phyloP scores from a whole-genome alignment of 805 yeast species.

The Millerozyma acaciae region DNA sequence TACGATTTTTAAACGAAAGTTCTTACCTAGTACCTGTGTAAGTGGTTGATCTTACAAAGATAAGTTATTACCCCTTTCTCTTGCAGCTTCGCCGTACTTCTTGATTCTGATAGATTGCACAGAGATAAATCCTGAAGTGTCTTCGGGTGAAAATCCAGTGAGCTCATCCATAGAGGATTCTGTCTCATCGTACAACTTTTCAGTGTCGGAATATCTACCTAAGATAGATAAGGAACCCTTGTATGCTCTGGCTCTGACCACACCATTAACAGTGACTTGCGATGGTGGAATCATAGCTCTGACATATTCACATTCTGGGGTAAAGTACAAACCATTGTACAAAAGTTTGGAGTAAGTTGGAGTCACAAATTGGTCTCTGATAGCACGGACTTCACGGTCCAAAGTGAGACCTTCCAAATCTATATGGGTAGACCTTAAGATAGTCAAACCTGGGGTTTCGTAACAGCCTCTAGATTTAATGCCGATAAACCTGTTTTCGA shows the following conservation, averaged over 20 bases:
- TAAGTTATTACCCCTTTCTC: conserved; percentile 64
- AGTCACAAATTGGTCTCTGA: conserved; percentile 95
- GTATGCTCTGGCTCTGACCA: conserved; percentile 89
- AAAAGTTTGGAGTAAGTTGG: conserved; percentile 84
- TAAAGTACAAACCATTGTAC: conserved; percentile 96
- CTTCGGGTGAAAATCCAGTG: conserved; percentile 96
- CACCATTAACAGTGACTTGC: conserved; percentile 93
- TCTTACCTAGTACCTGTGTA: no score
- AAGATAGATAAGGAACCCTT: conserved; percentile 81
- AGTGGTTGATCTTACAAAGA: conserved; percentile 42
- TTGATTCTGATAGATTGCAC: conserved; percentile 98
- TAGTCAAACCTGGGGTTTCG: conserved; percentile 97
- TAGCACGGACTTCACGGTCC: conserved; percentile 95
- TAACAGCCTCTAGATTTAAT: conserved; percentile 99
- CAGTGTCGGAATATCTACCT: conserved; percentile 95
- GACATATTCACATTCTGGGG: conserved; percentile 96
- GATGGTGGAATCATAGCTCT: conserved; percentile 93
- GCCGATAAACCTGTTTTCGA: conserved; percentile 98
- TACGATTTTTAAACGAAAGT: no score
- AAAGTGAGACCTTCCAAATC: conserved; percentile 95
- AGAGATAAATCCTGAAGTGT: conserved; percentile 95
- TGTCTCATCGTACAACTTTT: conserved; percentile 94
- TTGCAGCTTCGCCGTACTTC: conserved; percentile 94
- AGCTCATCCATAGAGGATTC: conserved; percentile 99
- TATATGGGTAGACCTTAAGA: conserved; percentile 89